Percentiles rank a stretch among this genome's conserved stretches.
These are phyloP conservation scores for Pseudofabraea citricarpa DNA, from an alignment of 2,329 filamentous ascomycete genomes.

Conservation along the genomic window DNA sequence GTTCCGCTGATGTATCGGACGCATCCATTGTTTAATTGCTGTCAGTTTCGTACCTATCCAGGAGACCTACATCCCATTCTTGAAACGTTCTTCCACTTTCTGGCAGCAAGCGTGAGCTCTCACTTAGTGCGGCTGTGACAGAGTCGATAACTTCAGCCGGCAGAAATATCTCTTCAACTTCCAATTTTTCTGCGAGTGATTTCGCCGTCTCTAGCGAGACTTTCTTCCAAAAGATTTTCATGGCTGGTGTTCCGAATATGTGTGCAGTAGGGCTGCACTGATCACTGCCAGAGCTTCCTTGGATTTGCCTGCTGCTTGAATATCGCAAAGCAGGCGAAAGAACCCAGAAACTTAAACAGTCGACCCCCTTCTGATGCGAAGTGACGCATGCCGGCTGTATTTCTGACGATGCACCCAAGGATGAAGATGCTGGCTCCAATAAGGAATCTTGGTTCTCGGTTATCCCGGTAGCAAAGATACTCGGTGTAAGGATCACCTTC, in stretches of 20 bases:
- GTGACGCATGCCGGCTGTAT: too few species aligned
- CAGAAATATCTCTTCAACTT: slow-evolving; percentile 52
- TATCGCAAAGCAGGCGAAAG: background rate
- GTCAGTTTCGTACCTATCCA: slow-evolving; percentile 46
- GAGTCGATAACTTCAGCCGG: slow-evolving; percentile 44
- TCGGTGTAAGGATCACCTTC: background rate
- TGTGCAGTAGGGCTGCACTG: background rate
- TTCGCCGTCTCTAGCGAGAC: slow-evolving; percentile 8
- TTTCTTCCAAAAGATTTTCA: slow-evolving; percentile 24
- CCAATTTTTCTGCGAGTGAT: slow-evolving; percentile 10
- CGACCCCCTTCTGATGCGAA: too few species aligned
- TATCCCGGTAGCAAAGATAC: background rate
- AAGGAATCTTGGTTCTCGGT: too few species aligned
- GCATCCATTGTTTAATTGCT: too few species aligned
- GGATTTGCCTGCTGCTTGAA: background rate
- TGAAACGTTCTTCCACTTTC: slow-evolving; percentile 50
- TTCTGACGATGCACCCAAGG: too few species aligned
- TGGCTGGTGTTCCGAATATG: slow-evolving; percentile 10
- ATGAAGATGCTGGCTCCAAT: too few species aligned
- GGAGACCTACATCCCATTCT: slow-evolving; percentile 63
- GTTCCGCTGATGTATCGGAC: too few species aligned
- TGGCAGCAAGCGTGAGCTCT: slow-evolving; percentile 50
- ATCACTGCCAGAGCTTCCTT: background rate
- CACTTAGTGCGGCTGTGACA: slow-evolving; percentile 38
- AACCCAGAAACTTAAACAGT: background rate